Evolutionary conservation across 768 basidiomycete species (phyloP), one percentile per base, ranked within the genome.

Genomic region (Tephrocybe sp.): DNA sequence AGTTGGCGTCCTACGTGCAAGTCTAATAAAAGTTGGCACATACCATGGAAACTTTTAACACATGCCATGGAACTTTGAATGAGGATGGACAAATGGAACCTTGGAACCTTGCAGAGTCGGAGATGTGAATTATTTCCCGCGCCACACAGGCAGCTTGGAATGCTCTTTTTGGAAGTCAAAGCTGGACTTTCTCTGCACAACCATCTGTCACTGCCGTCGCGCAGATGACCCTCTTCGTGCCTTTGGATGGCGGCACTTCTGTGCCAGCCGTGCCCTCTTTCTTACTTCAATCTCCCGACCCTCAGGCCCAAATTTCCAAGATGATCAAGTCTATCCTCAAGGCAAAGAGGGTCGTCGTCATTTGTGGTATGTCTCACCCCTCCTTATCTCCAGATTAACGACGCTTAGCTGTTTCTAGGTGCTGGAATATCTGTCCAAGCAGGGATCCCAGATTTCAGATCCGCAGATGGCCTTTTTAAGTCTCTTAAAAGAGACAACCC

Each of bases 381-480:
- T 39, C 43, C 53, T 31, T 13, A 14, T 10, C 14, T 34, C 32
- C 11, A 35, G 30, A 32, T 13, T 17, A 23, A 31, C 46, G 49
- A 26, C 32, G 16, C 31, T 31, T 36, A 36, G 20, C 26, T 16
- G 11, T 34, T 51, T 35, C 49, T 50, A 91, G 92, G 92, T 54
- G 92, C 92, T 53, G 92, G 92, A 40, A 89, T 94, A 50, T 92
- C 90, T 52, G 89, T 92, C 10, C 79, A 83, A 34, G 88, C 90
- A 41, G 89, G 90, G 13, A 94, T 95, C 39, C 92, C 93, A 30
- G 93, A 94, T 68, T 95, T 96, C 65, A 74, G 92, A 58, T 92
- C 90, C 10, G 66, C 83, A 13, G 83, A 85, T 49, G 92, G 92
- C 23, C 70, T 94, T 22, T 95, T 94, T 64, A 82, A 85, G 60